Base-by-base conservation (phyloP, 1,284 basidiomycete species). In the Marasmius tenuissimus region DNA sequence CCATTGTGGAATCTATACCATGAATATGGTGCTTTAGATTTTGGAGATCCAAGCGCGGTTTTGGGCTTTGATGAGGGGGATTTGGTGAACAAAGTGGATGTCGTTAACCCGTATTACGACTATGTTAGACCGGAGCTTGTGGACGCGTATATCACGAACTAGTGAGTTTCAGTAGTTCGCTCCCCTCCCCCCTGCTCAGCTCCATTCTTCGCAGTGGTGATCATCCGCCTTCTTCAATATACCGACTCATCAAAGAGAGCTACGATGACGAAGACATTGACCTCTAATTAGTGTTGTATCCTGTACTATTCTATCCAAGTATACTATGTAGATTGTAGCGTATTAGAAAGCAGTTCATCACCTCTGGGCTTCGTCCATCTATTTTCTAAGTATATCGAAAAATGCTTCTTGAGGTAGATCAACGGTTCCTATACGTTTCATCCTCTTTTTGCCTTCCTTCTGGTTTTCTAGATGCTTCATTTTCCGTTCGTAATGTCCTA, bases 101-200 rank as follows among this genome's bases (percentile, higher is more conserved):
- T 97, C 10, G 81, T 94, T 39, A 95, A 94, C 71, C 95, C 96
- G 18, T 93, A 92, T 71, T 98, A 93, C 73, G 97, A 99, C 75
- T 97, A 97, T 75, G 92, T 99, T 49, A 84, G 88, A 51, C 96
- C 96, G 11, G 94, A 97, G 72, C 77, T 97, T 64, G 86, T 99
- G 59, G 92, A 96, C 72, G 91, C 96, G 18, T 97, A 95, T 72
- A 94, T 98, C 69, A 98, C 96, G 10, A 99, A 99, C 69, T 93
- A 96, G 94, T 96, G 72, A 81, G 93, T 87, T 1, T 58, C 59
- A 50, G 47, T 63, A 51, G 14, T 51, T 4, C 20, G 16, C 11
- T 54, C 35, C 9, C 40, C 42, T 61, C 57, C 52, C 48, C 57
- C 52, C 48, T 22, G 49, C 27, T 53, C 53, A 63, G 49, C 61